Percentiles rank a stretch among this genome's conserved stretches.
phyloP scores from a whole-genome alignment of 2,329 filamentous ascomycete genomes.

The Alternaria triticina region DNA sequence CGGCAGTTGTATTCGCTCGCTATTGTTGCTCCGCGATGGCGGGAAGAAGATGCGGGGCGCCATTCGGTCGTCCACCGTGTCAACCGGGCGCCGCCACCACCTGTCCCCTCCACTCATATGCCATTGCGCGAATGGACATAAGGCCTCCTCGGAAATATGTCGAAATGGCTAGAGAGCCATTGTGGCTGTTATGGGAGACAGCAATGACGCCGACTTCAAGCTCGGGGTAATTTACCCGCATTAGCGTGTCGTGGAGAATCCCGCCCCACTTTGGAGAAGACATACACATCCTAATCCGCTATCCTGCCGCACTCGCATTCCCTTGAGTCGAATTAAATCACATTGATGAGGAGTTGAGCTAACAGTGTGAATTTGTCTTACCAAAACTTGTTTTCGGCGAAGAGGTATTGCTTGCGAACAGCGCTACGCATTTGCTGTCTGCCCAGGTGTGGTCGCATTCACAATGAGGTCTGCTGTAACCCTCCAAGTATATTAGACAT shows the following conservation, averaged over 20 bases:
- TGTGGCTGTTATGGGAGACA: not conserved
- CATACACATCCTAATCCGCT: not conserved
- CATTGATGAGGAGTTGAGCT: not conserved
- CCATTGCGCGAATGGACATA: not conserved
- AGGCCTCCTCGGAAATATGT: not conserved
- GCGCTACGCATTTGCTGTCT: not conserved
- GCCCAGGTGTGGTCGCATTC: not conserved
- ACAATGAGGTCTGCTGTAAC: not conserved
- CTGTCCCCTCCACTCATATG: not conserved
- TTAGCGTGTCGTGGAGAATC: not conserved
- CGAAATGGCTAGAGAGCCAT: not conserved
- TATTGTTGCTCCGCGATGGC: conserved; percentile 16
- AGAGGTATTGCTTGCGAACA: not conserved
- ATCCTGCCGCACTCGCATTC: not conserved
- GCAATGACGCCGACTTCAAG: not conserved
- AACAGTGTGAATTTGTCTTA: not conserved
- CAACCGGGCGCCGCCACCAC: not conserved
- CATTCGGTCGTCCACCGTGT: not conserved
- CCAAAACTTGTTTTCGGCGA: not conserved
- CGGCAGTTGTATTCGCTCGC: conserved; percentile 30
- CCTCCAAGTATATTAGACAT: not conserved
- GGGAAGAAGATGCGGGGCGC: conserved; percentile 18
- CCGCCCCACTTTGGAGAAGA: not conserved
- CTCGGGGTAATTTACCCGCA: not conserved
- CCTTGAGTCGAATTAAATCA: not conserved